Conservation (phyloP, 305 asterid genomes). For the Solanum chacoense region DNA sequence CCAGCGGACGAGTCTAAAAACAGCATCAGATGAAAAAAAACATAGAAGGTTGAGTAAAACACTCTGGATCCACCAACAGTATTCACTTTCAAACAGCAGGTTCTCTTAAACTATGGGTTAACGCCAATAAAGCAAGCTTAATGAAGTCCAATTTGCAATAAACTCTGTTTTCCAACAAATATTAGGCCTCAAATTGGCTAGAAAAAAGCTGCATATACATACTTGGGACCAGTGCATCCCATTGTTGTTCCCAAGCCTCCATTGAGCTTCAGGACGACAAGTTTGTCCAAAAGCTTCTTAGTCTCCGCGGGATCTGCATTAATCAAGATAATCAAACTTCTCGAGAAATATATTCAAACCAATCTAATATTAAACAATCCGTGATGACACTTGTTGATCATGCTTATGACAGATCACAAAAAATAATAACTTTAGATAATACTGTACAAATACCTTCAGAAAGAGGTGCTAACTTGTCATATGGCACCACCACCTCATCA, state of each 20-base stretch:
- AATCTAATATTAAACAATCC: background rate
- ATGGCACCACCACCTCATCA: conserved; percentile 94
- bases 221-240: conserved; percentile 99
- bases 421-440: background rate
- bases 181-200: background rate
- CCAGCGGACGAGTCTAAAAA: background rate
- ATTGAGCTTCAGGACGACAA: conserved; percentile 86
- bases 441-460: conserved; percentile 48
- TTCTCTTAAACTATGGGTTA: background rate
- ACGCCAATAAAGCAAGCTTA: background rate
- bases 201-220: conserved; percentile 9
- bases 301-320: conserved; percentile 52
- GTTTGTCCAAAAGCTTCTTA: conserved; percentile 72
- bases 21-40: background rate
- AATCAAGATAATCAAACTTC: conserved; percentile 7
- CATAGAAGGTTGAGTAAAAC: background rate
- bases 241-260: conserved; percentile 99
- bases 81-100: background rate
- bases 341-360: background rate
- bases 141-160: background rate
- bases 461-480: conserved; percentile 57
- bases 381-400: background rate
- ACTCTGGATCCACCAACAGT: background rate
- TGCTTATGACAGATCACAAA: background rate
- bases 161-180: background rate